Evolutionary conservation across 345 rosid genomes (phyloP).

Genomic region (Aurinia saxatilis): DNA sequence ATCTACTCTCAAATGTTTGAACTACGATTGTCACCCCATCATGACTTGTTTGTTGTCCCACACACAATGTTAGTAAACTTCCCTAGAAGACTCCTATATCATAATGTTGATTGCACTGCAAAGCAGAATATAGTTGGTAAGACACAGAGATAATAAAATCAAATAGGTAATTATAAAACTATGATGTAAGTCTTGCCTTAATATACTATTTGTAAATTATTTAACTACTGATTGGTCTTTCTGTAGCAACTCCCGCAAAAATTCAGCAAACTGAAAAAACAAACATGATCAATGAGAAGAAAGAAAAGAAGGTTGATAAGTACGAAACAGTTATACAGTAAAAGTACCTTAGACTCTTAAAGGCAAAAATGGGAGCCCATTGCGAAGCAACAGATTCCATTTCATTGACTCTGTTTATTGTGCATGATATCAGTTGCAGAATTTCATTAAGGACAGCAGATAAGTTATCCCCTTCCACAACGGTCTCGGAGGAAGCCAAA

Average conservation of each 20-base stretch:
- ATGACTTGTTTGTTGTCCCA: constrained; percentile 41
- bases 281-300: constrained; percentile 17
- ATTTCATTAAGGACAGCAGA: constrained; percentile 51
- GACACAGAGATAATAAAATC: neutral
- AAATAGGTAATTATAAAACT: constrained; percentile 4
- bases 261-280: constrained; percentile 53
- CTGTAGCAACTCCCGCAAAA: constrained; percentile 51
- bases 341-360: constrained; percentile 53
- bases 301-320: neutral
- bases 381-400: constrained; percentile 33
- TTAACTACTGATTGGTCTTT: constrained; percentile 40
- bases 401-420: constrained; percentile 47
- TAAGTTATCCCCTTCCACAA: constrained; percentile 33
- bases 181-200: constrained; percentile 43
- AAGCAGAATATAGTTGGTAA: constrained; percentile 21
- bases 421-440: constrained; percentile 53
- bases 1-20: constrained; percentile 35
- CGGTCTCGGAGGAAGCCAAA: constrained; percentile 29
- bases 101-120: constrained; percentile 67
- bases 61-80: constrained; percentile 53
- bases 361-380: constrained; percentile 70
- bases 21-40: constrained; percentile 22
- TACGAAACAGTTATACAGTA: neutral
- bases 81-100: constrained; percentile 47
- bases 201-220: constrained; percentile 43